Evolutionary conservation across 2,329 filamentous ascomycete genomes (phyloP).

Genomic region (Talaromyces sp.): DNA sequence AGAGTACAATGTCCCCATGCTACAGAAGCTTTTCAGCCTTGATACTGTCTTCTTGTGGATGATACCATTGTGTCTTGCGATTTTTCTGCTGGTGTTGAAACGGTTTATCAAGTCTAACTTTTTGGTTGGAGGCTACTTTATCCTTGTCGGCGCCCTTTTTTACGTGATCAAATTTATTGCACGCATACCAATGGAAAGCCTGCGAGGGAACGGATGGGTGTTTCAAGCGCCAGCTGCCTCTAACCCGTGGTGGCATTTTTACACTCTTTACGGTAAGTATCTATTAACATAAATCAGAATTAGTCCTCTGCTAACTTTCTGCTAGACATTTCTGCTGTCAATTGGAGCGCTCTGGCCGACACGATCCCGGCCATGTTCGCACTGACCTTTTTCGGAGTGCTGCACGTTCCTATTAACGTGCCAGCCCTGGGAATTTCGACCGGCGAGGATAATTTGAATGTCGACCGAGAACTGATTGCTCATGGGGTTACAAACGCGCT

Average conservation of each 20-base stretch:
- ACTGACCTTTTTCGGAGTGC: constrained; percentile 91
- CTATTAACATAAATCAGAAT: too few relatives aligned
- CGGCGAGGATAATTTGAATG: constrained; percentile 85
- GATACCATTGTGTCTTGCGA: constrained; percentile 70
- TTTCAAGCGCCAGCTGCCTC: constrained; percentile 79
- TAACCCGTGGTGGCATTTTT: constrained; percentile 97
- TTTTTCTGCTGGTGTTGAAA: constrained; percentile 72
- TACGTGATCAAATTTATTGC: constrained; percentile 48
- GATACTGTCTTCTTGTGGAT: constrained; percentile 80
- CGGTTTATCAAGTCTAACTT: constrained; percentile 75
- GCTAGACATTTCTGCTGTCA: constrained; percentile 71
- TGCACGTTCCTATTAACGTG: constrained; percentile 97
- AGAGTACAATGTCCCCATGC: constrained; percentile 71
- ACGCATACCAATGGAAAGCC: constrained; percentile 58
- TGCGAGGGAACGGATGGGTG: constrained; percentile 80
- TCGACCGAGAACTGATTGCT: constrained; percentile 85
- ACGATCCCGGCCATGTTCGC: constrained; percentile 94
- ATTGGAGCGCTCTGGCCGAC: constrained; percentile 77
- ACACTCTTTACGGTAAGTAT: constrained; percentile 82
- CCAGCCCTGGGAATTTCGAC: constrained; percentile 86
- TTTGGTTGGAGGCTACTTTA: constrained; percentile 81
- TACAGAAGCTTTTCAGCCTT: constrained; percentile 66
- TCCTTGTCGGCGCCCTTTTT: constrained; percentile 65
- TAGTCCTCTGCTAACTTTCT: not conserved
- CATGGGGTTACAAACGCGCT: constrained; percentile 91